A percentile compares a stretch with the other conserved stretches of the same genome.
Evolutionary conservation across 2,329 filamentous ascomycete species (phyloP).

Genomic region (Apiospora kogelbergensis): DNA sequence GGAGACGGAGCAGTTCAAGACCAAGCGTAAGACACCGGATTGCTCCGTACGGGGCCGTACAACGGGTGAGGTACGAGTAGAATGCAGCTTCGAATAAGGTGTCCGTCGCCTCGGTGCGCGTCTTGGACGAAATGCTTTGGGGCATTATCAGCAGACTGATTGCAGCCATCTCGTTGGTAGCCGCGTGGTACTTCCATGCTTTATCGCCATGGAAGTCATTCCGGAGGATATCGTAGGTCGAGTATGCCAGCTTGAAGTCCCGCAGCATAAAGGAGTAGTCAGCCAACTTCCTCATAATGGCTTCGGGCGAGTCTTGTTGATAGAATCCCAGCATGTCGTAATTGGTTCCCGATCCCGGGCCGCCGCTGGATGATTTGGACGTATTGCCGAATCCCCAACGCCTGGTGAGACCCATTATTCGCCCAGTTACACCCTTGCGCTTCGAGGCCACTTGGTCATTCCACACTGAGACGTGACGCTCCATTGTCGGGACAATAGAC

Average conservation of each 20-base stretch:
- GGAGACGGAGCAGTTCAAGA: conserved; percentile 78
- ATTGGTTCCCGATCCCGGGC: conserved; percentile 56
- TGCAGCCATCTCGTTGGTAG: conserved; percentile 92
- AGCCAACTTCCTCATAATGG: conserved; percentile 86
- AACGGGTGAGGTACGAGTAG: conserved; percentile 90
- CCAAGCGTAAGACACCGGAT: conserved; percentile 74
- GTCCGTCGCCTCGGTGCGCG: conserved; percentile 77
- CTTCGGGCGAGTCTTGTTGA: conserved; percentile 79
- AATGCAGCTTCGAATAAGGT: conserved; percentile 85
- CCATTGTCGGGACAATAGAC: conserved; percentile 94
- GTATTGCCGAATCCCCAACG: conserved; percentile 80
- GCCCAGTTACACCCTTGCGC: conserved; percentile 81
- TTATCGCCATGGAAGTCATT: conserved; percentile 93
- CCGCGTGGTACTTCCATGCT: conserved; percentile 94
- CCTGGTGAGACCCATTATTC: conserved; percentile 93
- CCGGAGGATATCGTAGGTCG: conserved; percentile 86
- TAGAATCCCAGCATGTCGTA: conserved; percentile 86
- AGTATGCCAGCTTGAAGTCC: conserved; percentile 90
- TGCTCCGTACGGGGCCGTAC: conserved; percentile 75
- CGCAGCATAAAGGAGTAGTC: conserved; percentile 97
- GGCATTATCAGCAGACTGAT: conserved; percentile 79
- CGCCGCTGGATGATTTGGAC: conserved; percentile 59
- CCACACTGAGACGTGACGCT: conserved; percentile 86
- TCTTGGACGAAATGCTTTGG: conserved; percentile 70
- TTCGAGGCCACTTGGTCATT: conserved; percentile 96